A percentile compares a stretch with the other conserved stretches of the same genome.
phyloP scores from a whole-genome alignment of 345 rosid genomes.

The Laguncularia racemosa region DNA sequence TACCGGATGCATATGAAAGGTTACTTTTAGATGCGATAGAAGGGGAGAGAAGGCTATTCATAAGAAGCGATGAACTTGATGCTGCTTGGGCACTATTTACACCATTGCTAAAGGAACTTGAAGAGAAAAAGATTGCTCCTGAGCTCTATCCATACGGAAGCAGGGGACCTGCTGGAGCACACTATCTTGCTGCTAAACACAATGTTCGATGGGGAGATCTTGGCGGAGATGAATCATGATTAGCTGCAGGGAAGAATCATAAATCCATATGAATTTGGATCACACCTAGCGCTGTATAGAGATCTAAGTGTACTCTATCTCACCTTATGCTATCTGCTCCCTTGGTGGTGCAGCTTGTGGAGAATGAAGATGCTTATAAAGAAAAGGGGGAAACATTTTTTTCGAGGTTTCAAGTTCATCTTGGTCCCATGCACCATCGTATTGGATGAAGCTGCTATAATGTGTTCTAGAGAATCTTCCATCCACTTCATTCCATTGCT shows the following conservation, averaged over 20 bases:
- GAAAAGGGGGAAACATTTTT: too few relatives aligned
- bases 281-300: background rate
- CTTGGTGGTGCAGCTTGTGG: too few relatives aligned
- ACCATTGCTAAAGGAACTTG: constrained; percentile 64
- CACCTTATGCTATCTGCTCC: too few relatives aligned
- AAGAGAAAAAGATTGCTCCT: constrained; percentile 54
- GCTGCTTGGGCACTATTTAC: constrained; percentile 84
- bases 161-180: constrained; percentile 85
- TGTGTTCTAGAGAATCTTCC: too few relatives aligned
- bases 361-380: too few relatives aligned
- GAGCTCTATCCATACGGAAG: constrained; percentile 90
- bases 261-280: background rate
- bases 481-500: too few relatives aligned
- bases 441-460: too few relatives aligned
- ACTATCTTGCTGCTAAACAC: constrained; percentile 89
- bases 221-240: constrained; percentile 29
- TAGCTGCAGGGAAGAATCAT: background rate
- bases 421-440: too few relatives aligned
- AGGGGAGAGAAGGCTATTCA: constrained; percentile 78
- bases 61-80: constrained; percentile 86
- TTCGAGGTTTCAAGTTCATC: too few relatives aligned
- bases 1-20: constrained; percentile 92
- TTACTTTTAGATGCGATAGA: constrained; percentile 77
- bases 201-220: constrained; percentile 93
- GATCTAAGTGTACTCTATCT: too few relatives aligned